These are phyloP conservation scores for Chaetomiaceae sp. DNA, from an alignment of 2,329 filamentous ascomycete genomes.

Conservation along the genomic window DNA sequence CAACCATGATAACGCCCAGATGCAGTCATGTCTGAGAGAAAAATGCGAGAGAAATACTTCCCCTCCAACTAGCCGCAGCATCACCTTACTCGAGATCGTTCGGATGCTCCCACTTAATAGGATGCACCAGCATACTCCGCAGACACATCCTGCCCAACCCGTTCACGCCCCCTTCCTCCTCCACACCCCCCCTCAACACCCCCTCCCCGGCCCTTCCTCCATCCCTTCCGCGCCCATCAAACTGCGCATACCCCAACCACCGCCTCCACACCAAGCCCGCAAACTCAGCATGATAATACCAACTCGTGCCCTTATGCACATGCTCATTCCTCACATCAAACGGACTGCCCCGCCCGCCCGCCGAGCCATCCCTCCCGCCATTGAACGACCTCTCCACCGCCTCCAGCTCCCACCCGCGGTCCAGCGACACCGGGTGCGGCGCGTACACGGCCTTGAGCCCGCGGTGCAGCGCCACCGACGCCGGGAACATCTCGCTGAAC, in stretches of 20 bases:
- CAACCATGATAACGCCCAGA: too few relatives aligned
- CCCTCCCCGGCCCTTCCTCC: conserved; percentile 46
- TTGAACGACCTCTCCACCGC: conserved; percentile 76
- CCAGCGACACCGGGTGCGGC: conserved; percentile 74
- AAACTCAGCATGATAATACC: conserved; percentile 80
- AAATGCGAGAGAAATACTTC: background rate
- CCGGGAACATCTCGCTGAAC: conserved; percentile 77
- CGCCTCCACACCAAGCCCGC: conserved; percentile 70
- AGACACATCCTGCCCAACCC: conserved; percentile 66
- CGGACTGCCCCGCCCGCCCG: conserved; percentile 58
- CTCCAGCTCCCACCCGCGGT: conserved; percentile 64
- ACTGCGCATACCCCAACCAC: conserved; percentile 61
- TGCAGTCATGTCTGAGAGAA: background rate
- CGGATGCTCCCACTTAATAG: conserved; percentile 62
- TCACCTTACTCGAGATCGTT: conserved; percentile 29
- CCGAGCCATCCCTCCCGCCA: conserved; percentile 60
- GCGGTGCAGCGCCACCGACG: conserved; percentile 64
- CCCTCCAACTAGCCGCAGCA: background rate
- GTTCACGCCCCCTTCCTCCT: conserved; percentile 39
- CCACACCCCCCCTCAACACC: conserved; percentile 44
- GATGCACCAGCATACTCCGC: conserved; percentile 73
- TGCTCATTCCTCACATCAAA: conserved; percentile 68
- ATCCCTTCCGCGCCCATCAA: conserved; percentile 43
- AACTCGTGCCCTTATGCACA: conserved; percentile 74
- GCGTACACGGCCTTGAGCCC: conserved; percentile 74